These are phyloP conservation scores for Spathaspora gorwiae DNA, from an alignment of 805 yeast species.

Conservation along the genomic window DNA sequence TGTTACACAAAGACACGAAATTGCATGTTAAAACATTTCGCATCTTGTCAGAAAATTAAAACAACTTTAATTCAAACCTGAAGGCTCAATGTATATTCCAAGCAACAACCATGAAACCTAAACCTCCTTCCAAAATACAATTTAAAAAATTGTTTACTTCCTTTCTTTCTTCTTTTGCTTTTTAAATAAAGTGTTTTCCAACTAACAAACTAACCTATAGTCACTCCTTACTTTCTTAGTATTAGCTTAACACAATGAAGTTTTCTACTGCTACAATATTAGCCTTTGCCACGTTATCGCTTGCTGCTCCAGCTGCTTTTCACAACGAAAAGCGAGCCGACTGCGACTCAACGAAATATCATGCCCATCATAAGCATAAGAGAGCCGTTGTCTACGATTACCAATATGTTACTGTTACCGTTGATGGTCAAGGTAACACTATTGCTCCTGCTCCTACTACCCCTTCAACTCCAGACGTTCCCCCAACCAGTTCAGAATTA, in stretches of 20 bases:
- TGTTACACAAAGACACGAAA: slow-evolving; percentile 3
- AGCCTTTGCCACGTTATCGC: slow-evolving; percentile 10
- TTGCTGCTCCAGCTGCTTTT: slow-evolving; percentile 26
- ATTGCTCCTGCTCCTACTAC: slow-evolving; percentile 15
- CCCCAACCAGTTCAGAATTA: slow-evolving; percentile 6
- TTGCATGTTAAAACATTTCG: neutral
- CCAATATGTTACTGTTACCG: slow-evolving; percentile 40
- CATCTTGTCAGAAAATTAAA: neutral
- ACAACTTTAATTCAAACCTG: neutral
- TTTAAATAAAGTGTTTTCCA: neutral
- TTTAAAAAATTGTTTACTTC: neutral
- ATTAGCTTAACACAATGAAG: slow-evolving; percentile 4
- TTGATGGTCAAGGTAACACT: slow-evolving; percentile 40
- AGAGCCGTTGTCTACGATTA: slow-evolving; percentile 50
- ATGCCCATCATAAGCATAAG: slow-evolving; percentile 59
- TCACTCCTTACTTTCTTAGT: slow-evolving; percentile 7
- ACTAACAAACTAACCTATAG: slow-evolving; percentile 8
- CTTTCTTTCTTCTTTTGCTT: neutral
- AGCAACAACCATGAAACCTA: neutral
- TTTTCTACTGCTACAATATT: slow-evolving; percentile 8
- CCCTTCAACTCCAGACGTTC: slow-evolving; percentile 15
- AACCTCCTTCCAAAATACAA: neutral
- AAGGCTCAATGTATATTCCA: neutral
- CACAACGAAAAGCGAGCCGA: slow-evolving; percentile 18
- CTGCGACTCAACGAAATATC: slow-evolving; percentile 43